A percentile compares a stretch with the other conserved stretches of the same genome.
Conservation (phyloP, 2,329 filamentous ascomycete species). For the Aspergillus quadrilineatus region DNA sequence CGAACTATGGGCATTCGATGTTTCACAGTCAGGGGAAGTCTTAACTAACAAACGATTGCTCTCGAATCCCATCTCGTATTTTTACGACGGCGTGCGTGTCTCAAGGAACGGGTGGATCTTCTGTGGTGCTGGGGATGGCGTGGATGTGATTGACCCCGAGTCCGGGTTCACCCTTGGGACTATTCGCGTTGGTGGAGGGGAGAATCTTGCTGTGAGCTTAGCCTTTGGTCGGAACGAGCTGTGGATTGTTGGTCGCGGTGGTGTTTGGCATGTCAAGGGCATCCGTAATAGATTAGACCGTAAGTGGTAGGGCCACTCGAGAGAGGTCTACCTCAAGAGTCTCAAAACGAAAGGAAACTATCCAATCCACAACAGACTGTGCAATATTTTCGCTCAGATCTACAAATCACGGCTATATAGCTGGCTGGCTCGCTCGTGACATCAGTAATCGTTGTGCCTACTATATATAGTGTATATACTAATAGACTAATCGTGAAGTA, state of each 20-base stretch:
- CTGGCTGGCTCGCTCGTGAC: too few relatives aligned
- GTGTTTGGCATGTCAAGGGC: conserved; percentile 16
- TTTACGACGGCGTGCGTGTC: conserved; percentile 13
- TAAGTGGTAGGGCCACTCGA: conserved; percentile 6
- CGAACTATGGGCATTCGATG: conserved; percentile 9
- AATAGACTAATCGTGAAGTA: too few relatives aligned
- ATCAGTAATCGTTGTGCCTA: too few relatives aligned
- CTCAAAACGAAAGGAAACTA: too few relatives aligned
- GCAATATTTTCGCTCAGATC: too few relatives aligned
- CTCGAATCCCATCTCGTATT: conserved; percentile 13
- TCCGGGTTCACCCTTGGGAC: conserved; percentile 13
- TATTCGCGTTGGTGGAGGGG: conserved; percentile 14
- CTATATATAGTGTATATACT: too few relatives aligned
- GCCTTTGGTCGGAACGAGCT: conserved; percentile 15
- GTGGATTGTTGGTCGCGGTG: conserved; percentile 18
- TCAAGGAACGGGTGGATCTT: conserved; percentile 16
- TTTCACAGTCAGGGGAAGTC: not conserved
- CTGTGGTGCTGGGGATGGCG: conserved; percentile 13
- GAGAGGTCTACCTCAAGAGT: too few relatives aligned
- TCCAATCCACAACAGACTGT: too few relatives aligned
- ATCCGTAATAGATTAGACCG: conserved; percentile 11
- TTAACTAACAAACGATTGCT: conserved; percentile 11
- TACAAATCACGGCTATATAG: too few relatives aligned
- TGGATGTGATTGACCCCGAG: conserved; percentile 16
- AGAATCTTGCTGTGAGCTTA: conserved; percentile 15